Percentiles rank a stretch among this genome's conserved stretches.
Evolutionary conservation across 768 basidiomycete genomes (phyloP).

Genomic region (Butyriboletus loyo): DNA sequence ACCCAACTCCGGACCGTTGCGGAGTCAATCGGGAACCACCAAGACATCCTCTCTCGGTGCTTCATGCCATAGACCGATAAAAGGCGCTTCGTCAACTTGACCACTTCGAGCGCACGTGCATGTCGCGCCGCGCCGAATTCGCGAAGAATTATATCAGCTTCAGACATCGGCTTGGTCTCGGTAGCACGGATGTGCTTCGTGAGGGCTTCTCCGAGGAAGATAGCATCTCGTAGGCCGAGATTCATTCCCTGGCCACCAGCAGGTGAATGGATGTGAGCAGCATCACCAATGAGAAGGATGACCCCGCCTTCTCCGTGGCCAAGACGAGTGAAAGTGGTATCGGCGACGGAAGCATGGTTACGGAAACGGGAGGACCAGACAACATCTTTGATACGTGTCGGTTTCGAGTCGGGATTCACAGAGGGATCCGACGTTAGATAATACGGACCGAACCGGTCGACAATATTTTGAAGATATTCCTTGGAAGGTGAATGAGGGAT

Average conservation of each 20-base stretch:
- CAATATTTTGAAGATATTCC: conserved; percentile 42
- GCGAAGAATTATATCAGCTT: conserved; percentile 32
- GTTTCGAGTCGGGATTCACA: conserved; percentile 28
- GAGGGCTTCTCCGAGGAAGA: conserved; percentile 44
- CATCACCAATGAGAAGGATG: conserved; percentile 40
- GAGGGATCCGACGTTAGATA: conserved; percentile 34
- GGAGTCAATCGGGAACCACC: conserved; percentile 29
- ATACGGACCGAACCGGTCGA: conserved; percentile 40
- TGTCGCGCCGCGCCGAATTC: conserved; percentile 37
- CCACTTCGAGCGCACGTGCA: conserved; percentile 40
- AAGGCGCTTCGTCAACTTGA: conserved; percentile 39
- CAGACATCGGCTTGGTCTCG: conserved; percentile 3
- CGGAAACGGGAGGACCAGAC: conserved; percentile 49
- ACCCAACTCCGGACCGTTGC: conserved; percentile 25
- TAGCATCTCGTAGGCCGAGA: conserved; percentile 52
- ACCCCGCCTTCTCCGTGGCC: conserved; percentile 14
- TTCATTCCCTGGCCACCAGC: conserved; percentile 59
- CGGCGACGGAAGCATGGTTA: conserved; percentile 43
- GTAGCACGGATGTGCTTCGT: conserved; percentile 31
- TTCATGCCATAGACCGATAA: conserved; percentile 23
- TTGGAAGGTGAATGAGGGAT: conserved; percentile 37
- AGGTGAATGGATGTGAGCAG: conserved; percentile 53
- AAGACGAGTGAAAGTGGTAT: conserved; percentile 34
- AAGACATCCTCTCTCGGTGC: conserved; percentile 10
- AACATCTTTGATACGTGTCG: conserved; percentile 34